Evolutionary conservation across 352 stramenopile genomes (phyloP).

Genomic region (Aphanomyces stellatus): DNA sequence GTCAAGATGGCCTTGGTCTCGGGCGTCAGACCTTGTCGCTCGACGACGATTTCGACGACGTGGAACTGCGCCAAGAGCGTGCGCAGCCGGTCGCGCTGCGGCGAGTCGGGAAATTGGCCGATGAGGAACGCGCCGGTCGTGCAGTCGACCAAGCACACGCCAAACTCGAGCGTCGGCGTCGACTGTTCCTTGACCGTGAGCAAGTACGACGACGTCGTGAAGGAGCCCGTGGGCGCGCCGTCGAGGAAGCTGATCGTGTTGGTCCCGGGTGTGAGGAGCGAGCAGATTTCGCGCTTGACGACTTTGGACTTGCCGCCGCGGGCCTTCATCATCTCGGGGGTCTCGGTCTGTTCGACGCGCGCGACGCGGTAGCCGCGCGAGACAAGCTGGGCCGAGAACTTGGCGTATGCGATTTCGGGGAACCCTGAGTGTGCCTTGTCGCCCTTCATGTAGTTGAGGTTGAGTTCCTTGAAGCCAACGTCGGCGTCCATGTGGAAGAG

Average conservation of each 20-base stretch:
- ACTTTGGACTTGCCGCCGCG: constrained; percentile 89
- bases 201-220: constrained; percentile 32
- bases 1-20: constrained; percentile 72
- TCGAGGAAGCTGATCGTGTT: constrained; percentile 95
- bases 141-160: constrained; percentile 93
- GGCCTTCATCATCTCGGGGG: constrained; percentile 93
- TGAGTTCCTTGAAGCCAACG: constrained; percentile 92
- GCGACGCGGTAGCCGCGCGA: constrained; percentile 95
- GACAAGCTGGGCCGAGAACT: constrained; percentile 93
- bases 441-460: constrained; percentile 99
- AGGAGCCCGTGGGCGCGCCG: constrained; percentile 34
- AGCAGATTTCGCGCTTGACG: constrained; percentile 93
- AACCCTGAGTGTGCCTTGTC: constrained; percentile 97
- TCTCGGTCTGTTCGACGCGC: constrained; percentile 99
- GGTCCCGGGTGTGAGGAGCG: constrained; percentile 92
- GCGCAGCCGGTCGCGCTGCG: constrained; percentile 91
- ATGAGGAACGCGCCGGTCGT: constrained; percentile 90
- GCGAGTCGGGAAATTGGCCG: constrained; percentile 96
- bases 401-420: constrained; percentile 96
- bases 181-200: constrained; percentile 56
- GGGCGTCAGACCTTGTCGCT: constrained; percentile 51
- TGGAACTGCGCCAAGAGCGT: constrained; percentile 91
- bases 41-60: constrained; percentile 77
- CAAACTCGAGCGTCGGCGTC: constrained; percentile 74
- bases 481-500: constrained; percentile 98